These are phyloP conservation scores for Kwoniella dendrophila DNA, from an alignment of 768 basidiomycete species.

Conservation along the genomic window DNA sequence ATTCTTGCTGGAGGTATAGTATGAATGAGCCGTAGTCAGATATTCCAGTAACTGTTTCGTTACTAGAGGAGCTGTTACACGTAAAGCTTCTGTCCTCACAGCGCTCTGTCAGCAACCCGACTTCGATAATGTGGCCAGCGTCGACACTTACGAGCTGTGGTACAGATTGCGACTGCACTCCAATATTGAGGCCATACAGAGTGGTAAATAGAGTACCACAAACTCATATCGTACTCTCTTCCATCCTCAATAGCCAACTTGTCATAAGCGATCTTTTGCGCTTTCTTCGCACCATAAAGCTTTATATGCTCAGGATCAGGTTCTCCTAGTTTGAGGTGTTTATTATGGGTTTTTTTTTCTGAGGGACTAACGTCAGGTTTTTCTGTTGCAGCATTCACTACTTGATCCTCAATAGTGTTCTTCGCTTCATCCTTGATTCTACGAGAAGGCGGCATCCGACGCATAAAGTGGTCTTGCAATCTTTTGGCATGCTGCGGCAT, in stretches of 20 bases:
- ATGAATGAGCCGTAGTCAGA: slow-evolving; percentile 23
- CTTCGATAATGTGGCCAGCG: slow-evolving; percentile 59
- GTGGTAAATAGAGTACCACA: slow-evolving; percentile 33
- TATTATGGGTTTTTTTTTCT: background rate
- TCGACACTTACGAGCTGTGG: slow-evolving; percentile 2
- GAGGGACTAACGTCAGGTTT: background rate
- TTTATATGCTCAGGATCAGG: slow-evolving; percentile 7
- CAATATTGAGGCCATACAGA: slow-evolving; percentile 27
- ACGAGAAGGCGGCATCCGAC: slow-evolving; percentile 30
- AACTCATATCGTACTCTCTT: slow-evolving; percentile 38
- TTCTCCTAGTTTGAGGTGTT: slow-evolving; percentile 2
- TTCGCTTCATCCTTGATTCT: background rate
- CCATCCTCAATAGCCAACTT: slow-evolving; percentile 36
- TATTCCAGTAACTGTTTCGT: slow-evolving; percentile 27
- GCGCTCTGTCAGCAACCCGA: background rate
- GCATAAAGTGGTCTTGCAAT: slow-evolving; percentile 23
- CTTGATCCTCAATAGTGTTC: background rate
- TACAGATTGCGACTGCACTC: slow-evolving; percentile 16
- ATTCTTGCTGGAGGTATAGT: slow-evolving; percentile 56
- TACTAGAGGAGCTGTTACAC: slow-evolving; percentile 30
- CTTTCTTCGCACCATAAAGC: slow-evolving; percentile 31
- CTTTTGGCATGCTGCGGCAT: slow-evolving; percentile 15
- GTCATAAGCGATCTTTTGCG: slow-evolving; percentile 32
- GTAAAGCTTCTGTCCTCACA: slow-evolving; percentile 18
- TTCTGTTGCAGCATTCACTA: background rate